Percentiles rank a stretch among this genome's conserved stretches.
These are phyloP conservation scores for Auriscalpium orientale DNA, from an alignment of 768 basidiomycete genomes.

Conservation along the genomic window DNA sequence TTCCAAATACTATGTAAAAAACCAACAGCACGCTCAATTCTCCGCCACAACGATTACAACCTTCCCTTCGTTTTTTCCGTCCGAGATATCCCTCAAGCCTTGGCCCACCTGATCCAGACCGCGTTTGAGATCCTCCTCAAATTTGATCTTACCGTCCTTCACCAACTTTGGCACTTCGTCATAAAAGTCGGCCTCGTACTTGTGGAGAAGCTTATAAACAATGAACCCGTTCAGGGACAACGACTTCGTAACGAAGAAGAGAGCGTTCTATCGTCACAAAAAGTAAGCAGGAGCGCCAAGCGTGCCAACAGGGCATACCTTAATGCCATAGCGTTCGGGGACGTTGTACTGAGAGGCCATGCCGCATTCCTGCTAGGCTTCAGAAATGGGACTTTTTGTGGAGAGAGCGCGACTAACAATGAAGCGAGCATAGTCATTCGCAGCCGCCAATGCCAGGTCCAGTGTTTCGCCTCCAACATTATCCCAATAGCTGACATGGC, in stretches of 20 bases:
- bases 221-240: neutral
- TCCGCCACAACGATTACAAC: neutral
- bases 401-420: constrained; percentile 13
- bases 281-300: neutral
- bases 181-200: neutral
- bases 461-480: constrained; percentile 17
- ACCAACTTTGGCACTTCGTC: neutral
- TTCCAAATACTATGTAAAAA: too few relatives aligned
- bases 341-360: neutral
- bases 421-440: constrained; percentile 12
- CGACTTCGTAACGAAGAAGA: neutral
- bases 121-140: neutral
- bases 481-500: neutral
- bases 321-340: neutral
- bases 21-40: neutral
- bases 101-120: neutral
- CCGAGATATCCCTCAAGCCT: neutral
- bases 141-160: neutral
- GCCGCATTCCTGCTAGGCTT: constrained; percentile 19
- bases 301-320: neutral
- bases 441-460: constrained; percentile 20
- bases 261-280: neutral
- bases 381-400: neutral
- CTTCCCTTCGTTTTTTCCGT: neutral
- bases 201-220: neutral